Percentiles rank a stretch among this genome's conserved stretches.
Conservation (phyloP, 441 rosid genomes). For the Populus trichocarpa region DNA sequence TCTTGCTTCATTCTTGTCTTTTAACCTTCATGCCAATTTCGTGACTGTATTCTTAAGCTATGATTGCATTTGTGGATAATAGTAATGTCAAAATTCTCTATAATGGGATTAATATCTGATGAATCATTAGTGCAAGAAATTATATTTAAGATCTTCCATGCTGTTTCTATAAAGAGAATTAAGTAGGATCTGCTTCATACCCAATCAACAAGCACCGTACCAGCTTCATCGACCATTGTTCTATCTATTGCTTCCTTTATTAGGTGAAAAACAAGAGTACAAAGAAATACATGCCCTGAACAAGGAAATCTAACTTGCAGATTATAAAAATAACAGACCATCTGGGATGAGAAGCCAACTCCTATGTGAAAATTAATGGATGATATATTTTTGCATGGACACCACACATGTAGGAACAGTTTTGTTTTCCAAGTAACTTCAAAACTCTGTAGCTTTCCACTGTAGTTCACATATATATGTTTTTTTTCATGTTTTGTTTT, state of each 20-base stretch:
- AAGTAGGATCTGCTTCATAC: background rate
- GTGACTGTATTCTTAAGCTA: background rate
- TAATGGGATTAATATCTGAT: background rate
- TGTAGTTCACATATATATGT: background rate
- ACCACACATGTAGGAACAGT: background rate
- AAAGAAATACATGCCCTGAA: background rate
- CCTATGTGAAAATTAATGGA: background rate
- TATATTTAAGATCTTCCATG: too few relatives aligned
- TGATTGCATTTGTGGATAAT: background rate
- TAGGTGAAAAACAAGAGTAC: background rate
- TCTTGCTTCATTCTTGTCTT: constrained; percentile 3
- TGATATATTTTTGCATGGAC: too few relatives aligned
- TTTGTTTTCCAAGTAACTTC: background rate
- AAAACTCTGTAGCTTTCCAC: background rate
- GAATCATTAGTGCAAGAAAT: background rate
- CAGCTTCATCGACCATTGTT: background rate
- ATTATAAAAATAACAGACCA: too few relatives aligned
- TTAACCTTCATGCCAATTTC: background rate
- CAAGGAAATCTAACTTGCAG: background rate
- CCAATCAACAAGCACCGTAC: too few relatives aligned
- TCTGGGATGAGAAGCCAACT: background rate
- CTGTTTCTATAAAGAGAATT: background rate
- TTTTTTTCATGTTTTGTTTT: too few relatives aligned
- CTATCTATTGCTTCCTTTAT: background rate
- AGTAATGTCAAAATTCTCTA: background rate